Evolutionary conservation across 2,329 filamentous ascomycete species (phyloP).

Genomic region (Microsporum canis): DNA sequence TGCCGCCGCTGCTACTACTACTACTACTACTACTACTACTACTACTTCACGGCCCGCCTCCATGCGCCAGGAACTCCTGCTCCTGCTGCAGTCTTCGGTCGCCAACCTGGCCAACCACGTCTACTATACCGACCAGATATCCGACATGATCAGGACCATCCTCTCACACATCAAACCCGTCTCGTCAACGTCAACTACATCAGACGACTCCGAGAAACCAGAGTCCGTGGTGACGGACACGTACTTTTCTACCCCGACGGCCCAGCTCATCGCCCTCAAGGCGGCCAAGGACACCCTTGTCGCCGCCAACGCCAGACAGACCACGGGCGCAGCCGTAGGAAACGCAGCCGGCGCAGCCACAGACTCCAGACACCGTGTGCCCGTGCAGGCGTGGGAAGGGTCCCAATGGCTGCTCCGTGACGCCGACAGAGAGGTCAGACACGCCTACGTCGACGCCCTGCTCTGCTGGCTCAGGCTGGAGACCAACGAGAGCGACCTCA

Average conservation of each 20-base stretch:
- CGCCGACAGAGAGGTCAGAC: conserved; percentile 62
- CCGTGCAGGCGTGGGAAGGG: conserved; percentile 84
- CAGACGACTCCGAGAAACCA: conserved; percentile 22
- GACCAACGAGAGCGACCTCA: conserved; percentile 55
- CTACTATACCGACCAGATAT: conserved; percentile 93
- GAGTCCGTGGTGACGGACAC: conserved; percentile 41
- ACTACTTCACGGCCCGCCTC: not conserved
- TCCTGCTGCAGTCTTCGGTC: conserved; percentile 67
- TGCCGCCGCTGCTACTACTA: not conserved
- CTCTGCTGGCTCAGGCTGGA: conserved; percentile 77
- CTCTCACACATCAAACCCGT: conserved; percentile 63
- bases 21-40: not conserved
- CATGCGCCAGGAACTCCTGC: conserved; percentile 49
- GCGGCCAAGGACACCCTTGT: conserved; percentile 72
- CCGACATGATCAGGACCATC: conserved; percentile 82
- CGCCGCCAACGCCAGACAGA: conserved; percentile 60
- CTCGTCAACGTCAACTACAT: conserved; percentile 25
- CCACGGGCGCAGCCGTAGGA: conserved; percentile 38
- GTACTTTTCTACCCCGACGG: conserved; percentile 53
- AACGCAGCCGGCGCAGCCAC: conserved; percentile 36
- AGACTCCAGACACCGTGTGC: conserved; percentile 62
- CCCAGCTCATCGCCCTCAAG: conserved; percentile 55
- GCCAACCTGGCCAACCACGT: conserved; percentile 87
- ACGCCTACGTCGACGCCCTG: conserved; percentile 74
- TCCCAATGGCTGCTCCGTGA: conserved; percentile 88